These are phyloP conservation scores for Mycocentrospora acerina DNA, from an alignment of 2,329 filamentous ascomycete species.

Conservation along the genomic window DNA sequence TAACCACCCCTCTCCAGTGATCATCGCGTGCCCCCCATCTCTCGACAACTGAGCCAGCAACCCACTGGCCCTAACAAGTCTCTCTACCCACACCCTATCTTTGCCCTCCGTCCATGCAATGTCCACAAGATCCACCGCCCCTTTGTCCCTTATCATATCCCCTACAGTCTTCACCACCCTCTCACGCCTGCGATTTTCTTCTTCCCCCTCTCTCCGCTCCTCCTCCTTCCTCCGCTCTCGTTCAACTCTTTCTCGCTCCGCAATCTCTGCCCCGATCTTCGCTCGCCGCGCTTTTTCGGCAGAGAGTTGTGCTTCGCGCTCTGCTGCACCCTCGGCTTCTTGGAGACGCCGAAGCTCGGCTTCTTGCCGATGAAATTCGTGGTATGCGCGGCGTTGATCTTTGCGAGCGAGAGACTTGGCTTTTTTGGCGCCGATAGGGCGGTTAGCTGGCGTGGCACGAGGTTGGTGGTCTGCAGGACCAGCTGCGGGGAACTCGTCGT, in stretches of 20 bases:
- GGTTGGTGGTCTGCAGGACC: conserved; percentile 39
- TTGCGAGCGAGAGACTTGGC: conserved; percentile 50
- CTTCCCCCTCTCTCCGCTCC: conserved; percentile 41
- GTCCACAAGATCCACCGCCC: conserved; percentile 40
- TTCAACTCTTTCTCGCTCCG: conserved; percentile 44
- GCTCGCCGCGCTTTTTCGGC: conserved; percentile 45
- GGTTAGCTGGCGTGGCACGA: conserved; percentile 29
- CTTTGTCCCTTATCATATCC: conserved; percentile 18
- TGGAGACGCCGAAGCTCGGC: conserved; percentile 48
- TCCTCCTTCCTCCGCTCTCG: conserved; percentile 42
- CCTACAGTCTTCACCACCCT: conserved; percentile 35
- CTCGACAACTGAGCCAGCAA: conserved; percentile 34
- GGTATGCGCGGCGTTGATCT: conserved; percentile 48
- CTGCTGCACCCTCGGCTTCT: conserved; percentile 47
- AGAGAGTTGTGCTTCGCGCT: conserved; percentile 47
- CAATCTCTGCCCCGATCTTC: conserved; percentile 46
- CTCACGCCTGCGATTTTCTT: conserved; percentile 33
- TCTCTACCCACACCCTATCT: conserved; percentile 47
- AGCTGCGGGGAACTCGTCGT: conserved; percentile 17
- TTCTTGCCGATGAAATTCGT: conserved; percentile 53
- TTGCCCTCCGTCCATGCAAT: conserved; percentile 46
- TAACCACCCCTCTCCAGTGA: conserved; percentile 49
- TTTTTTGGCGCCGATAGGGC: conserved; percentile 51
- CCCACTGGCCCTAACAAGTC: conserved; percentile 45
- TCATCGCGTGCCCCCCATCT: conserved; percentile 37